Base-by-base conservation (phyloP, 2,329 filamentous ascomycete genomes). In the Bipolaris oryzae region DNA sequence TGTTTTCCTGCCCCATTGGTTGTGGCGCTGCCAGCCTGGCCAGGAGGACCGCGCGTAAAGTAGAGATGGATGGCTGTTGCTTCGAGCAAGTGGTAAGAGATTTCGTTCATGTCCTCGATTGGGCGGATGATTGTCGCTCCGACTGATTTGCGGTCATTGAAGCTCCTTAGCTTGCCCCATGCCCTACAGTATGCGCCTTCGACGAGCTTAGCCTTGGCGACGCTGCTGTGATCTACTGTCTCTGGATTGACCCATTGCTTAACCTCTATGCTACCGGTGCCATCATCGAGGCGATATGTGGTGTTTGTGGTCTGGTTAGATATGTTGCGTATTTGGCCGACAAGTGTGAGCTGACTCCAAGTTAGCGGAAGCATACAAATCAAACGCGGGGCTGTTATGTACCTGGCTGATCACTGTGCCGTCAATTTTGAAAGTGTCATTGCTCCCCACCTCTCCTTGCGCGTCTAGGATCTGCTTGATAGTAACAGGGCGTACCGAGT, bases 401-500 rank as follows among this genome's bases (percentile, higher is more conserved):
- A 83, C 81, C 67, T 86, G 82, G 39, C 87, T 88, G 59, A 93
- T 81, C 62, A 89, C 85, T 44, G 82, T 78, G 63, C 87, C 89
- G 78, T 98, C 95, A 70, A 98, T 90, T 62, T 87, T 87, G 83
- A 96, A 95, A 10, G 55, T 45, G 34, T 92, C 88, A 53, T 62
- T 57, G 50, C 87, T 87, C 57, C 88, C 2, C 87, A 86, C 52
- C 23, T 73, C 67, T 1, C 55, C 46, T 88, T 85, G 77, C 62
- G 92, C 91, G 62, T 96, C 91, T 72, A 93, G 81, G 55, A 97
- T 85, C 79, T 99, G 95, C 78, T 97, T 97, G 79, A 98, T 91
- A 10, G 95, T 99, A 44, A 97, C 90, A 1, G 95, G 93, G 42
- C 95, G 90, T 50, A 99, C 85, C 18, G 92, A 93, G 70, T 97